phyloP scores from a whole-genome alignment of 2,329 filamentous ascomycete species.

The Hypoxylon sp. region DNA sequence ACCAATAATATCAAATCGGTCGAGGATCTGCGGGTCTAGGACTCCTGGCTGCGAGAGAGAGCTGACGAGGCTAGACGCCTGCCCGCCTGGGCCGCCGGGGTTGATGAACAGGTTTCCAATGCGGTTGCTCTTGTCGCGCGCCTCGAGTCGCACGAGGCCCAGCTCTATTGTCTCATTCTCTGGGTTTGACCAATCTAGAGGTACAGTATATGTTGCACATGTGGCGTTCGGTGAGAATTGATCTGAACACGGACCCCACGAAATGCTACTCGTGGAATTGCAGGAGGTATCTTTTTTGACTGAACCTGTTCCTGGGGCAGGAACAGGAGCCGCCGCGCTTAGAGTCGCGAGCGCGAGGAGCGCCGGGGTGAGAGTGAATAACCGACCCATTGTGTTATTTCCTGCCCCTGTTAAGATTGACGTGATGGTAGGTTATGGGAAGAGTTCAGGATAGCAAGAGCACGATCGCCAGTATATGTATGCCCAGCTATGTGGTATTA shows the following conservation, averaged over 20 bases:
- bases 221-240: constrained; percentile 41
- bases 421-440: neutral
- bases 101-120: constrained; percentile 60
- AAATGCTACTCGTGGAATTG: constrained; percentile 26
- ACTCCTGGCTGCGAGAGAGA: constrained; percentile 32
- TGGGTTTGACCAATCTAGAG: constrained; percentile 49
- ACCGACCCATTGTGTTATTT: constrained; percentile 35
- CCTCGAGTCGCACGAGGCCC: constrained; percentile 49
- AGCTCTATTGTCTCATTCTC: constrained; percentile 49
- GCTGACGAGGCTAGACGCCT: constrained; percentile 49
- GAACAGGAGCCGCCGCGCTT: constrained; percentile 23
- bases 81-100: constrained; percentile 59
- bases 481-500: neutral
- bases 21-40: constrained; percentile 49
- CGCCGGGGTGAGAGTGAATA: constrained; percentile 19
- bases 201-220: constrained; percentile 50
- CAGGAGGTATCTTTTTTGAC: neutral
- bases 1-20: constrained; percentile 61
- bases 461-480: constrained; percentile 13
- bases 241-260: constrained; percentile 41
- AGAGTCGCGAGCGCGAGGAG: constrained; percentile 37
- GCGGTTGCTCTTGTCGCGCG: constrained; percentile 46
- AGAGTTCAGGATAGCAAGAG: constrained; percentile 4
- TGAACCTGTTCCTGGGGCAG: constrained; percentile 2
- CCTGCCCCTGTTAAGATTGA: neutral